Percentiles rank a stretch among this genome's conserved stretches.
Conservation (phyloP, 2,329 filamentous ascomycete genomes). For the Phialophora macrospora region DNA sequence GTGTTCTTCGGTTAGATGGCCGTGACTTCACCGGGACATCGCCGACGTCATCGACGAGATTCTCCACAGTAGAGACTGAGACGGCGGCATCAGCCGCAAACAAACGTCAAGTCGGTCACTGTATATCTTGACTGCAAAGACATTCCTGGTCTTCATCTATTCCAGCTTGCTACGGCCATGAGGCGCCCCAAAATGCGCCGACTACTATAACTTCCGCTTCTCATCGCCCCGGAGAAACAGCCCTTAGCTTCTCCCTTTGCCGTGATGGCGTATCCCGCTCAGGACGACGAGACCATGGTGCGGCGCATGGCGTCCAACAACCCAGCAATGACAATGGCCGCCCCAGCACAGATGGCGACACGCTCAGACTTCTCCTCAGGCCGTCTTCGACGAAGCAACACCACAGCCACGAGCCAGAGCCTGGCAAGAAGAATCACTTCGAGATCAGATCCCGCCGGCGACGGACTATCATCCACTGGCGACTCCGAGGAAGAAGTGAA, state of each 20-base stretch:
- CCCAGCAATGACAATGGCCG: conserved; percentile 36
- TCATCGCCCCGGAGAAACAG: not conserved
- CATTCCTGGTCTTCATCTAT: not conserved
- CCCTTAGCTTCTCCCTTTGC: not conserved
- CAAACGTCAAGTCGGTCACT: not conserved
- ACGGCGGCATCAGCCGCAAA: not conserved
- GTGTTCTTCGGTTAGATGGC: not conserved
- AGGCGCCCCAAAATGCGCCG: not conserved
- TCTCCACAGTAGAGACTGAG: not conserved
- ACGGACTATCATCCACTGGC: conserved; percentile 4
- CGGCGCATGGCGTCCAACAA: conserved; percentile 37
- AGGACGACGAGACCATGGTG: conserved; percentile 12
- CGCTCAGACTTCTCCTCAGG: conserved; percentile 5
- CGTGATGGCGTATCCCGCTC: not conserved
- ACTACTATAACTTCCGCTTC: not conserved
- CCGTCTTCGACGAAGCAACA: conserved; percentile 4
- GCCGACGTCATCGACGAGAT: not conserved
- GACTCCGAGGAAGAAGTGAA: not conserved
- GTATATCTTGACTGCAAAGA: not conserved
- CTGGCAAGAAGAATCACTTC: conserved; percentile 1
- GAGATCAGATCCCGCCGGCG: conserved; percentile 7
- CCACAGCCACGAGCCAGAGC: not conserved
- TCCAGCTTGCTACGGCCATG: not conserved
- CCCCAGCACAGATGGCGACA: conserved; percentile 19
- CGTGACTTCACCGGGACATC: not conserved